Conservation (phyloP, 1,139 yeast species). For the Geotrichum phurueaensis region DNA sequence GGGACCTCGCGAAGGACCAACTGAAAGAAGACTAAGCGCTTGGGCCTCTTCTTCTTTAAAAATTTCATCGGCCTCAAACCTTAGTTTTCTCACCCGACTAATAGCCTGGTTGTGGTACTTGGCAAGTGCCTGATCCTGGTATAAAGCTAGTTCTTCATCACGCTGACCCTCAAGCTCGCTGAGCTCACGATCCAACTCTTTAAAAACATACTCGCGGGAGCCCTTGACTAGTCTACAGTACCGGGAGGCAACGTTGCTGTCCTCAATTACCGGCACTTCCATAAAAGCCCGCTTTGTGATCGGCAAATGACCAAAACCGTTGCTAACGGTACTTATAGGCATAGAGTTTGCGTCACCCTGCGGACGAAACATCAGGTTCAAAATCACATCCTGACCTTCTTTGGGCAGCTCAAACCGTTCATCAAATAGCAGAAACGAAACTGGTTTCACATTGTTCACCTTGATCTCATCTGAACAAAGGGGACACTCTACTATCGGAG, state of each 20-base stretch:
- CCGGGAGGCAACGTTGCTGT: conserved; percentile 33
- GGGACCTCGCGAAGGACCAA: background rate
- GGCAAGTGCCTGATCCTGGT: conserved; percentile 8
- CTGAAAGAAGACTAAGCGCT: background rate
- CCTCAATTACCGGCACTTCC: conserved; percentile 24
- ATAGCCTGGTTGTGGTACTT: conserved; percentile 10
- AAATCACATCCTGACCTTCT: conserved; percentile 51
- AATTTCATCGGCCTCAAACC: conserved; percentile 1
- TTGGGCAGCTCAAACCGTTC: conserved; percentile 57
- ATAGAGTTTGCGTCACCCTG: conserved; percentile 50
- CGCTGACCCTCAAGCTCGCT: conserved; percentile 36
- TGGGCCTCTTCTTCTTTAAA: conserved; percentile 3
- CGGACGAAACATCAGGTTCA: conserved; percentile 70
- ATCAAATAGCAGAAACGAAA: conserved; percentile 49
- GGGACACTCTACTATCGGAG: conserved; percentile 56
- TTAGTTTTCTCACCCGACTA: background rate
- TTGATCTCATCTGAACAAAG: conserved; percentile 67
- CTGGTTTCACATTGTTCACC: conserved; percentile 61
- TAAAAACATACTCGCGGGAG: conserved; percentile 46
- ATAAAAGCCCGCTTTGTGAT: conserved; percentile 15
- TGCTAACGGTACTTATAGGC: conserved; percentile 41
- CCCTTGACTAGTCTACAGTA: conserved; percentile 64
- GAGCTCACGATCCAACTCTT: conserved; percentile 55
- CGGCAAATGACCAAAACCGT: conserved; percentile 18
- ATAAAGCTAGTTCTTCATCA: conserved; percentile 11